Evolutionary conservation across 23 red algal genomes (phyloP), one percentile per base, ranked within the genome.

Genomic region (Gracilariopsis chorda): DNA sequence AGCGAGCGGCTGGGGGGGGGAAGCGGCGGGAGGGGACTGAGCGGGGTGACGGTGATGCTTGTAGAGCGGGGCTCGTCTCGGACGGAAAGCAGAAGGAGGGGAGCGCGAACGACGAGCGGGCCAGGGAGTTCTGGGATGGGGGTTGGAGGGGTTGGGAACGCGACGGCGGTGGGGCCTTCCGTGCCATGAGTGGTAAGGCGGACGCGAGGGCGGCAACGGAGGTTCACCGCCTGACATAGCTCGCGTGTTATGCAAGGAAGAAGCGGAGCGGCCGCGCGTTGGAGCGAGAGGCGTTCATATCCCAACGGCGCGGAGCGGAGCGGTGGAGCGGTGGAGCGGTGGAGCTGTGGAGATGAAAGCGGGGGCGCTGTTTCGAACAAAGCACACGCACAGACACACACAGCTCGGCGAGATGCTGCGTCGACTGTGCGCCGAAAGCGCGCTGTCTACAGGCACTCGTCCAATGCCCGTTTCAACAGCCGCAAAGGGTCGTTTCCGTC

Each of bases 201-300:
- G 4, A 30, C 77, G 77, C 49, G 77, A 60, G 13, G 49, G 77
- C 49, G 77, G 77, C 13, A 60, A 59, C 30, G 77, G 77, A 60
- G 77, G 77, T 36, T 80, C 77, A 60, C 77, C 77, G 55, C 77
- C 77, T 39, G 77, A 58, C 77, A 79, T 79, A 14, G 51, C 27
- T 25, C 4, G 62, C 16, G 59, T 64, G n/a, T 64, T 64, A 34
- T 34, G 59, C 24, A 33, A 7, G 6, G 4, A 33, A 34, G 37
- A 34, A 4, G 16, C 29, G 59, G 5, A 64, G 27, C 59, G 37
- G 37, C 59, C 59, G 59, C 59, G 37, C 24, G 59, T 12, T 8
- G 59, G 37, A n/a, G 3, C 12, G 59, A 10, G 59, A 64, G 37
- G 59, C 11, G 32, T 27, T 64, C 59, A 64, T 64, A 33, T 64